These are phyloP conservation scores for Centaurea solstitialis DNA, from an alignment of 129 eudicot genomes.

Conservation along the genomic window DNA sequence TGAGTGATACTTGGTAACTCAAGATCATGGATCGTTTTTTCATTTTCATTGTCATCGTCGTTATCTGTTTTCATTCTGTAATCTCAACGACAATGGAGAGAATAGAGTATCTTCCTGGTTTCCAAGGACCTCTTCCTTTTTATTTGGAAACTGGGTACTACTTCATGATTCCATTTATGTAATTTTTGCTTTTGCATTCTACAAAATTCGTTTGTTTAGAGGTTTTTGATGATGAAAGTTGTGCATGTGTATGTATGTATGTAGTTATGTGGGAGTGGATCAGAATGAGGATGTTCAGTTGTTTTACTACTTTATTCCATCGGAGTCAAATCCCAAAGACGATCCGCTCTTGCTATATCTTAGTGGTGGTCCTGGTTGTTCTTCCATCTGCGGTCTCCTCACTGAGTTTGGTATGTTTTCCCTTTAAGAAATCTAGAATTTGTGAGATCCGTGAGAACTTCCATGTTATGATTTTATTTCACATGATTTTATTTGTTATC, in stretches of 20 bases:
- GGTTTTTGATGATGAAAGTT: too few species aligned
- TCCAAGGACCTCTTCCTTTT: slow-evolving; percentile 10
- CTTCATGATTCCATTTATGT: not conserved
- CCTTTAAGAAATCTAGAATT: too few species aligned
- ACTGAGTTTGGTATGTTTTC: not conserved
- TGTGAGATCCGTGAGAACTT: too few species aligned
- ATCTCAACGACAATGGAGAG: not conserved
- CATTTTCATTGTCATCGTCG: not conserved
- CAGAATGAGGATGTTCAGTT: not conserved
- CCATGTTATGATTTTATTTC: too few species aligned
- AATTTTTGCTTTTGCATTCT: too few species aligned
- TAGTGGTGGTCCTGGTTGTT: slow-evolving; percentile 9
- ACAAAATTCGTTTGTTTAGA: too few species aligned
- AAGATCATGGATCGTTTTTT: not conserved
- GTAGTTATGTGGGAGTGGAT: too few species aligned
- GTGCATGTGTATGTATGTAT: too few species aligned
- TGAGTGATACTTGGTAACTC: too few species aligned
- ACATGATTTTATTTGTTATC: too few species aligned
- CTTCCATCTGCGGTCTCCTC: not conserved
- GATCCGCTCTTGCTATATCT: slow-evolving; percentile 13
- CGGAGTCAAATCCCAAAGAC: slow-evolving; percentile 14
- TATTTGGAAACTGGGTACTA: slow-evolving; percentile 16
- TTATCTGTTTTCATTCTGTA: not conserved
- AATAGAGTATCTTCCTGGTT: slow-evolving; percentile 20
- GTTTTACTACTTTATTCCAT: not conserved